Percentiles rank a stretch among this genome's conserved stretches.
Conservation (phyloP, 495 filamentous ascomycete genomes). For the Hypoxylon trugodes region DNA sequence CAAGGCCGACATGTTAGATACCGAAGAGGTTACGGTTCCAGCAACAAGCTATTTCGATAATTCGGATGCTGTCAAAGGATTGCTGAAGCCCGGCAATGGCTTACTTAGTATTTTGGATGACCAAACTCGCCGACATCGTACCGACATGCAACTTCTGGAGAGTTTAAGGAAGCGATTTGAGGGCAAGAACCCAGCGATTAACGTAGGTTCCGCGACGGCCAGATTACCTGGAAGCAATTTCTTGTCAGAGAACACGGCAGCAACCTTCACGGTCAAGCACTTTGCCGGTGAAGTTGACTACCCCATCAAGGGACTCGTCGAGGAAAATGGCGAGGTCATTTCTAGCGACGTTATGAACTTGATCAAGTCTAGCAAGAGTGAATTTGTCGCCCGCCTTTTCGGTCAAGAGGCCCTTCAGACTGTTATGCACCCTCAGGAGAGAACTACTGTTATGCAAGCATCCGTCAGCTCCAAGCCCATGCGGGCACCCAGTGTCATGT, state of each 20-base stretch:
- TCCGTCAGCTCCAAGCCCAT: slow-evolving; percentile 94
- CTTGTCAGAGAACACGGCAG: slow-evolving; percentile 75
- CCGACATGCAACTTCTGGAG: slow-evolving; percentile 88
- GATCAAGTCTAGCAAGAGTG: slow-evolving; percentile 83
- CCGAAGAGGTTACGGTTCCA: slow-evolving; percentile 87
- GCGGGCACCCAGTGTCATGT: slow-evolving; percentile 91
- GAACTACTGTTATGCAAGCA: slow-evolving; percentile 91
- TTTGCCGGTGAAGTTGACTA: slow-evolving; percentile 99
- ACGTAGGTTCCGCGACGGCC: slow-evolving; percentile 71
- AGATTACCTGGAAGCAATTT: slow-evolving; percentile 82
- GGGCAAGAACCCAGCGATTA: slow-evolving; percentile 89
- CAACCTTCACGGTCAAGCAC: slow-evolving; percentile 89
- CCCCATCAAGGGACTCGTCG: slow-evolving; percentile 79
- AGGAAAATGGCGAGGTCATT: slow-evolving; percentile 95
- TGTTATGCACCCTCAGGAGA: slow-evolving; percentile 88
- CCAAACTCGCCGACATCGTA: slow-evolving; percentile 87
- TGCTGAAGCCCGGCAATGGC: slow-evolving; percentile 92
- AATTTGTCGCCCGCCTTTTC: slow-evolving; percentile 89
- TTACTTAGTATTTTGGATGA: slow-evolving; percentile 94
- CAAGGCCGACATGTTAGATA: slow-evolving; percentile 89
- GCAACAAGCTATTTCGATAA: slow-evolving; percentile 98
- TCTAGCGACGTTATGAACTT: slow-evolving; percentile 96
- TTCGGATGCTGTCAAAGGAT: slow-evolving; percentile 86
- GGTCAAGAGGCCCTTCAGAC: slow-evolving; percentile 92
- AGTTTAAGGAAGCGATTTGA: slow-evolving; percentile 92